Evolutionary conservation across 164 flowering plant genomes (phyloP).

Genomic region (Nymphaea colorata): DNA sequence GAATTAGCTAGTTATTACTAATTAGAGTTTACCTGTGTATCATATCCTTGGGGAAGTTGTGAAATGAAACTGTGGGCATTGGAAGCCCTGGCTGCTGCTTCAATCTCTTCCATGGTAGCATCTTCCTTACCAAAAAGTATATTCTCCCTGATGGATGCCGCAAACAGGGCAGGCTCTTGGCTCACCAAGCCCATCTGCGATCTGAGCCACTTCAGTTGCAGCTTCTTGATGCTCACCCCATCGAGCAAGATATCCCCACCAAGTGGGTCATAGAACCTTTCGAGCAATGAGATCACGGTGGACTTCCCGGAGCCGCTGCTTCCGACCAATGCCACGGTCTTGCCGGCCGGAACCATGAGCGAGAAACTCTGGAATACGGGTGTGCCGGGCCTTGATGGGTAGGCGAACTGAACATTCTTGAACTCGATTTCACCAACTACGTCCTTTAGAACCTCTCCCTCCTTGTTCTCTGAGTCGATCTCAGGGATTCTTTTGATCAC

Average conservation of each 20-base stretch:
- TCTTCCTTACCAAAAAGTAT: slow-evolving; percentile 83
- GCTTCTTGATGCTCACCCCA: slow-evolving; percentile 44
- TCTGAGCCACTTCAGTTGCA: slow-evolving; percentile 79
- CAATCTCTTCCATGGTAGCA: slow-evolving; percentile 49
- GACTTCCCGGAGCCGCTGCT: slow-evolving; percentile 93
- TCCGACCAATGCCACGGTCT: slow-evolving; percentile 77
- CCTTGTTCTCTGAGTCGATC: slow-evolving; percentile 60
- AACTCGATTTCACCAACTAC: slow-evolving; percentile 63
- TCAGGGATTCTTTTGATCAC: slow-evolving; percentile 59
- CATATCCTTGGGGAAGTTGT: slow-evolving; percentile 65
- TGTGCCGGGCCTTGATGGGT: slow-evolving; percentile 67
- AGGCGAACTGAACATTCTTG: slow-evolving; percentile 51
- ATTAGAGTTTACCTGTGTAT: slow-evolving; percentile 49
- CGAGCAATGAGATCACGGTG: slow-evolving; percentile 50
- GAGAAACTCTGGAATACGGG: slow-evolving; percentile 36
- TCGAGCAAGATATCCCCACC: slow-evolving; percentile 61
- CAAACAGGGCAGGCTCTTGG: slow-evolving; percentile 86
- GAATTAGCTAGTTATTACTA: too few species aligned
- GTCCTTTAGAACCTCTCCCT: slow-evolving; percentile 37
- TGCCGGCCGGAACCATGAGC: slow-evolving; percentile 53
- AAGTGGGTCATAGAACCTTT: slow-evolving; percentile 71
- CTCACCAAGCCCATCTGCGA: slow-evolving; percentile 92
- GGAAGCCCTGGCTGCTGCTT: slow-evolving; percentile 70
- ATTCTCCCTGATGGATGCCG: slow-evolving; percentile 69
- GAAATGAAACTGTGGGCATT: slow-evolving; percentile 81